Evolutionary conservation across 768 basidiomycete species (phyloP).

Genomic region (Cystofilobasidium bisporidii): DNA sequence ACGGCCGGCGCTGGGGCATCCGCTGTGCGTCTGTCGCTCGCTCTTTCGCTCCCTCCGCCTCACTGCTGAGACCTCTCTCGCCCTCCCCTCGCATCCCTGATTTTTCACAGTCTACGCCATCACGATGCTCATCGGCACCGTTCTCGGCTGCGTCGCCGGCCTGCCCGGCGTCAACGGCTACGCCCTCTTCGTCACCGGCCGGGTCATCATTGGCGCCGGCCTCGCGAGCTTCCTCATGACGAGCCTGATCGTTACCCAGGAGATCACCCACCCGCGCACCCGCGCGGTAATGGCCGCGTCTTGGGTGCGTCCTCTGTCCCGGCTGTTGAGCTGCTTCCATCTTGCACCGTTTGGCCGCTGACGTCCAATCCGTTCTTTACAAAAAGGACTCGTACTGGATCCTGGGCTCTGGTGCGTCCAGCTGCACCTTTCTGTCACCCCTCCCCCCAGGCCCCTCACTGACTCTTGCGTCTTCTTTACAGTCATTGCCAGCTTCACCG

Average conservation of each 20-base stretch:
- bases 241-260: conserved; percentile 39
- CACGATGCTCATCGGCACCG: conserved; percentile 38
- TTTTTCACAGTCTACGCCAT: conserved; percentile 37
- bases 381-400: conserved; percentile 42
- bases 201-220: conserved; percentile 39
- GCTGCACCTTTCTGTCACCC: too few relatives aligned
- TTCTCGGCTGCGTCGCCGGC: conserved; percentile 41
- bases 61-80: background rate
- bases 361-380: too few relatives aligned
- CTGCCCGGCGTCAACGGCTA: conserved; percentile 39
- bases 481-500: conserved; percentile 38
- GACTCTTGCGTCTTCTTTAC: too few relatives aligned
- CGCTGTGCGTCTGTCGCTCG: conserved; percentile 34
- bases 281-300: conserved; percentile 36
- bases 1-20: conserved; percentile 41
- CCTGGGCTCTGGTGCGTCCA: too few relatives aligned
- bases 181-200: conserved; percentile 37
- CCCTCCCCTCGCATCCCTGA: background rate
- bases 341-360: too few relatives aligned
- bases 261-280: conserved; percentile 41
- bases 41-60: background rate
- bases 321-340: too few relatives aligned
- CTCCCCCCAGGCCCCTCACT: too few relatives aligned
- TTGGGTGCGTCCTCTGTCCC: conserved; percentile 34
- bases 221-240: conserved; percentile 41